Conservation (phyloP, 1,284 basidiomycete genomes). For the Pyrrhoderma lamaoense region DNA sequence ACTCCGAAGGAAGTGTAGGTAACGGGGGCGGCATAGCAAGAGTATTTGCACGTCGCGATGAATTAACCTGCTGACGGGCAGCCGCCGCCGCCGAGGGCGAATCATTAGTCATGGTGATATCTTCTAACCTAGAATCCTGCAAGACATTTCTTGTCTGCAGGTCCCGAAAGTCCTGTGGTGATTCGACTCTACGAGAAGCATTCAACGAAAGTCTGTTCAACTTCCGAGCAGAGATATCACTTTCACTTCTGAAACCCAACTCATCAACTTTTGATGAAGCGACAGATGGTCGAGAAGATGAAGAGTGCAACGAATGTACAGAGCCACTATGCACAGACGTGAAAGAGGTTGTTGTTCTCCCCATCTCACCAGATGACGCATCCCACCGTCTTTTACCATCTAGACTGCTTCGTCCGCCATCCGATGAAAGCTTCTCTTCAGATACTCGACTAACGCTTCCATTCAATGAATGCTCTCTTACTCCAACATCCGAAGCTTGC, state of each 20-base stretch:
- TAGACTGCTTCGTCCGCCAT: slow-evolving; percentile 43
- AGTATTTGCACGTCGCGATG: slow-evolving; percentile 18
- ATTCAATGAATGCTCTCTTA: neutral
- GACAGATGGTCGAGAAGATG: slow-evolving; percentile 7
- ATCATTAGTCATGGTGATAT: neutral
- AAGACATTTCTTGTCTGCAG: neutral
- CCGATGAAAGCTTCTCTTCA: slow-evolving; percentile 27
- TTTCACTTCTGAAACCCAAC: slow-evolving; percentile 1
- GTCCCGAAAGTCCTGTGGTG: slow-evolving; percentile 9
- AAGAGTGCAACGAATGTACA: neutral
- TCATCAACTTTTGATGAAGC: slow-evolving; percentile 7
- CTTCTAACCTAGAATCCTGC: neutral
- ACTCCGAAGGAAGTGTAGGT: slow-evolving; percentile 52
- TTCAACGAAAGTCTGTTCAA: slow-evolving; percentile 6
- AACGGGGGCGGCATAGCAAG: slow-evolving; percentile 31
- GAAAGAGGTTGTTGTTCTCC: slow-evolving; percentile 10
- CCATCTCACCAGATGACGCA: slow-evolving; percentile 19
- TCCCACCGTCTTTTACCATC: slow-evolving; percentile 57
- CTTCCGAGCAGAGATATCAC: neutral
- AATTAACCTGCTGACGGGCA: slow-evolving; percentile 3
- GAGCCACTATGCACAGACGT: slow-evolving; percentile 14
- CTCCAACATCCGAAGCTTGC: slow-evolving; percentile 22
- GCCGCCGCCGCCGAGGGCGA: slow-evolving; percentile 12
- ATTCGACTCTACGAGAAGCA: slow-evolving; percentile 5
- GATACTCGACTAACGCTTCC: slow-evolving; percentile 25